Conservation (phyloP, 176 grass and related monocot species). For the Avena sativa region DNA sequence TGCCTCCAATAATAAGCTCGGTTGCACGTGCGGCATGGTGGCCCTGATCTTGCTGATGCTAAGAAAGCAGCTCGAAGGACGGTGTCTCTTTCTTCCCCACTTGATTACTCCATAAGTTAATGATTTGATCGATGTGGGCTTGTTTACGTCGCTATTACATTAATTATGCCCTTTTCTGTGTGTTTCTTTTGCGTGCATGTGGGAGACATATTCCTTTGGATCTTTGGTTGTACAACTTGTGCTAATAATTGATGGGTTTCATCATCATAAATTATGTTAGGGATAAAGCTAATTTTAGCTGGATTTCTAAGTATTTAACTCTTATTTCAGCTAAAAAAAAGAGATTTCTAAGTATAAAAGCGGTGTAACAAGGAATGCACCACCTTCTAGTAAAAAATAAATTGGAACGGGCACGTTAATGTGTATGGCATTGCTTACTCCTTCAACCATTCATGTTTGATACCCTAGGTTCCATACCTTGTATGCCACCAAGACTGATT, state of each 20-base stretch:
- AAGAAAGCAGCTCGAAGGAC: not conserved
- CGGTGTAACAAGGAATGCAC: too few species aligned
- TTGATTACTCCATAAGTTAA: conserved; percentile 24
- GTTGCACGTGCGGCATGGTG: conserved; percentile 47
- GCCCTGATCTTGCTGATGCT: not conserved
- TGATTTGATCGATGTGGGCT: not conserved
- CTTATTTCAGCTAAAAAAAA: too few species aligned
- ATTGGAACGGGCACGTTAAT: too few species aligned
- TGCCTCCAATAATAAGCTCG: conserved; percentile 27
- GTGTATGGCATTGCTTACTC: too few species aligned
- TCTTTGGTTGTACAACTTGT: conserved; percentile 39
- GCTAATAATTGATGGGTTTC: conserved; percentile 44
- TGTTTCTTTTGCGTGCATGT: conserved; percentile 41
- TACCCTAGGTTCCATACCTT: too few species aligned
- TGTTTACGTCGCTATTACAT: conserved; percentile 8
- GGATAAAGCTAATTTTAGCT: conserved; percentile 31
- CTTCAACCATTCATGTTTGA: too few species aligned
- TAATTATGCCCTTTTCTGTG: not conserved
- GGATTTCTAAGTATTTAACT: not conserved
- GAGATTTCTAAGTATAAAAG: too few species aligned
- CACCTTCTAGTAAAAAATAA: too few species aligned
- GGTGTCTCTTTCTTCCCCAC: not conserved
- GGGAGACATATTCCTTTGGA: conserved; percentile 45
- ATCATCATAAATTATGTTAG: not conserved
- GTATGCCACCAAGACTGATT: too few species aligned